Evolutionary conservation across 106 monocot species (phyloP), one percentile per base, ranked within the genome.

Genomic region (Acorus gramineus): DNA sequence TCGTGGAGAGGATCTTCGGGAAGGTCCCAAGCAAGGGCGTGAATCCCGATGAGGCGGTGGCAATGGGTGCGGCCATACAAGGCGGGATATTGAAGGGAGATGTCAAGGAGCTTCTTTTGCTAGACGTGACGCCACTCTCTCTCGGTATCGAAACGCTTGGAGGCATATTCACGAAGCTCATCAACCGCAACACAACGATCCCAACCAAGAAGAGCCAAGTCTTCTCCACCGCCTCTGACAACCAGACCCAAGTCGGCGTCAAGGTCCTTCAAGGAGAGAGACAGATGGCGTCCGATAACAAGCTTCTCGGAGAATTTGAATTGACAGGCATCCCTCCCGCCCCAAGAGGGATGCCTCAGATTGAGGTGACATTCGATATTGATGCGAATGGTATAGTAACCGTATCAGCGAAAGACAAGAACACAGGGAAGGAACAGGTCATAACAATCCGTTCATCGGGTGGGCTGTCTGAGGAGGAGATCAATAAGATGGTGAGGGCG

Each of bases 111-210:
- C 73, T 82, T 4, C 77, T 82, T 1, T 68, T 82, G 67, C 78
- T 86, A 3, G 82, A 86, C 62, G 86, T 86, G 42, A 86, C 86
- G 4, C 86, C 86, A 7, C 86, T 86, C 6, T 84, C 84, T n/a
- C 66, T 73, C 6, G 73, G 73, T 12, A 59, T 73, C 46, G 73
- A 73, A 53, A 73, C 73, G 9, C 73, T 73, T 42, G 73, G 73
- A 53, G 73, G 73, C 9, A 73, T 73, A 3, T 73, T 73, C 55
- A 73, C 73, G 10, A 49, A 66, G 6, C 73, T 73, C 3, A 71
- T 71, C 71, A 71, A 71, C 71, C 10, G 71, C 49, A 71, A 71
- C 55, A 71, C 63, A 2, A 71, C 71, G 14, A 71, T 71, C 14
- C 71, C 71, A 2, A 71, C 71, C 55, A 71, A 71, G 71, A 71